Evolutionary conservation across 2,329 filamentous ascomycete genomes (phyloP), one percentile per base, ranked within the genome.

Genomic region (Bertia moriformis): DNA sequence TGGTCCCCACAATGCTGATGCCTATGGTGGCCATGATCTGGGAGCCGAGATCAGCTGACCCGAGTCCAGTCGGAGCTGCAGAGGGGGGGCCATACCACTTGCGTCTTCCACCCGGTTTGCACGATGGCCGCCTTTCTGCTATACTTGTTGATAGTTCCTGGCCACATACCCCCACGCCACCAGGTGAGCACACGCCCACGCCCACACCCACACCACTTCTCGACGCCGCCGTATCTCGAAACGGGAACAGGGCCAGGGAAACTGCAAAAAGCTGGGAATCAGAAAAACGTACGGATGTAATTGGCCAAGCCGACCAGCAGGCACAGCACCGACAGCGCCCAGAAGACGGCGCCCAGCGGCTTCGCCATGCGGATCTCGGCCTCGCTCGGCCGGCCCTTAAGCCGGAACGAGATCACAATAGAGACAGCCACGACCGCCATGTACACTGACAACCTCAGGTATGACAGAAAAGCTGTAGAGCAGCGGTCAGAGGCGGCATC

Each of bases 31-130:
- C 71, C 49, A 84, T 71, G 18, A 80, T 62, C 77, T 81, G 39
- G 10, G 19, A 37, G 44, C 22, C 5, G 18, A 7, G 14, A 40
- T 39, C 40, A 41, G 44, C 20, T 13, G 19, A 30, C 36, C 4
- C 14, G 24, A 33, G 20, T 38, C 15, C 14, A 4, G 27, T n/a
- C n/a, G n/a, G n/a, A n/a, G n/a, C n/a, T n/a, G 18, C 20, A 14
- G 32, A 4, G 12, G 29, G 40, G 27, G 30, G 2, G 15, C 14
- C 66, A 45, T 51, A 93, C 83, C 32, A 79, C 58, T 55, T 96
- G 88, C 27, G 91, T 96, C 59, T 86, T 89, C 82, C 84, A 91
- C 1, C 91, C 91, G 19, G 78, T 83, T 62, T 98, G 91, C 29
- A 98, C 91, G 45, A 96, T 70, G 0, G 91, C 91, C 18, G 71